Percentiles rank a stretch among this genome's conserved stretches.
Conservation (phyloP, 1,139 yeast genomes). For the Wickerhamomyces sp. region DNA sequence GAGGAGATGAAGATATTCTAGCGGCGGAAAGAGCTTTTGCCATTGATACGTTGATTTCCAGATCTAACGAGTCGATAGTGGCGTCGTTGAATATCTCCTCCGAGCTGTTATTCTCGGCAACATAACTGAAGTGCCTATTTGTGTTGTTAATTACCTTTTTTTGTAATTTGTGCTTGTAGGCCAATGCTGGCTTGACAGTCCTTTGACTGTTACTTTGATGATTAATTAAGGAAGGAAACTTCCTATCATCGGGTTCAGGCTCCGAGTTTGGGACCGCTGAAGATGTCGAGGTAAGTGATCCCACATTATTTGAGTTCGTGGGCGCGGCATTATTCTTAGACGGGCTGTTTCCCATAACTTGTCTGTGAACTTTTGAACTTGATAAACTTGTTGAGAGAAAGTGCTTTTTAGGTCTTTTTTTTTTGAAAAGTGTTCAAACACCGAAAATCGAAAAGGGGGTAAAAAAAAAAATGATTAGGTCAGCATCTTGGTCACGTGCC, state of each 20-base stretch:
- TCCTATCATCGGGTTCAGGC: conserved; percentile 29
- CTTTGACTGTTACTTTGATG: background rate
- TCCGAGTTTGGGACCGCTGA: conserved; percentile 14
- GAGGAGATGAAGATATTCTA: background rate
- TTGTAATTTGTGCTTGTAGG: conserved; percentile 17
- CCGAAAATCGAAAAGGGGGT: too few species aligned
- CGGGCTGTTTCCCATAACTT: conserved; percentile 29
- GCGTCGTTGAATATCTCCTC: too few species aligned
- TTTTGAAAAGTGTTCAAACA: background rate
- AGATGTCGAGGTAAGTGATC: conserved; percentile 12
- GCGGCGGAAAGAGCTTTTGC: conserved; percentile 18
- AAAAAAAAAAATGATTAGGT: too few species aligned
- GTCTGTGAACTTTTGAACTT: background rate
- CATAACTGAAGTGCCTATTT: conserved; percentile 8
- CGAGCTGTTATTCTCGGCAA: conserved; percentile 3
- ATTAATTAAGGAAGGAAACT: conserved; percentile 20
- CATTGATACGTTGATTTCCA: conserved; percentile 20
- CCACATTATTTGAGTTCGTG: conserved; percentile 16
- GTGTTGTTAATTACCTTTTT: conserved; percentile 11
- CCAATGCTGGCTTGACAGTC: conserved; percentile 1
- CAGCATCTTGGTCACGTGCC: too few species aligned
- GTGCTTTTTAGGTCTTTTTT: background rate
- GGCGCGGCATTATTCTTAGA: conserved; percentile 25
- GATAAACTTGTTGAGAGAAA: background rate
- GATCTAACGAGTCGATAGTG: conserved; percentile 15